Evolutionary conservation across 1,284 basidiomycete genomes (phyloP).

Genomic region (Uromyces viciae-fabae): DNA sequence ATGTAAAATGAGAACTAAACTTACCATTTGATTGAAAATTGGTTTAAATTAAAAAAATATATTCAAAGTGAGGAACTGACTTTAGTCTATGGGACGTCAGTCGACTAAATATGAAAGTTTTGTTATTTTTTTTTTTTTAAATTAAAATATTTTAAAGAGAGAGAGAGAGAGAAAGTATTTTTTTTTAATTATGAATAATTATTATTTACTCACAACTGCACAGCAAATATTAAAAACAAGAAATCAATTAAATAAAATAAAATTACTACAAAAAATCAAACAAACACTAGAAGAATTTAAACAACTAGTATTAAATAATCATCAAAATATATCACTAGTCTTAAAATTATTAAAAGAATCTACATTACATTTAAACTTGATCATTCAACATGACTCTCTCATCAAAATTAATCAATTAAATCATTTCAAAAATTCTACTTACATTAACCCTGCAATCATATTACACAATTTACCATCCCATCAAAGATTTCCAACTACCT

Average conservation of each 20-base stretch:
- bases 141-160: too few species aligned
- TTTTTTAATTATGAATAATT: too few species aligned
- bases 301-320: neutral
- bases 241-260: too few species aligned
- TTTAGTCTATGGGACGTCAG: too few species aligned
- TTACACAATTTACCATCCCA: neutral
- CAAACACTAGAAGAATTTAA: too few species aligned
- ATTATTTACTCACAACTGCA: too few species aligned
- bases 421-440: neutral
- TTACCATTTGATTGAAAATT: neutral
- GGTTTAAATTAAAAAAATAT: neutral
- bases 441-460: neutral
- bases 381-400: conserved; percentile 14
- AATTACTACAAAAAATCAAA: too few species aligned
- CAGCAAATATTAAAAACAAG: too few species aligned
- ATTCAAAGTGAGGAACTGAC: neutral
- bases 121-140: too few species aligned
- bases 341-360: conserved; percentile 16
- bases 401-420: neutral
- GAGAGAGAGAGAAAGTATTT: too few species aligned
- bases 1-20: neutral
- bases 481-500: neutral
- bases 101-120: too few species aligned
- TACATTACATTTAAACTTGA: conserved; percentile 19
- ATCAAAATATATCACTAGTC: conserved; percentile 30